These are phyloP conservation scores for Venturia aucupariae DNA, from an alignment of 2,329 filamentous ascomycete species.

Conservation along the genomic window DNA sequence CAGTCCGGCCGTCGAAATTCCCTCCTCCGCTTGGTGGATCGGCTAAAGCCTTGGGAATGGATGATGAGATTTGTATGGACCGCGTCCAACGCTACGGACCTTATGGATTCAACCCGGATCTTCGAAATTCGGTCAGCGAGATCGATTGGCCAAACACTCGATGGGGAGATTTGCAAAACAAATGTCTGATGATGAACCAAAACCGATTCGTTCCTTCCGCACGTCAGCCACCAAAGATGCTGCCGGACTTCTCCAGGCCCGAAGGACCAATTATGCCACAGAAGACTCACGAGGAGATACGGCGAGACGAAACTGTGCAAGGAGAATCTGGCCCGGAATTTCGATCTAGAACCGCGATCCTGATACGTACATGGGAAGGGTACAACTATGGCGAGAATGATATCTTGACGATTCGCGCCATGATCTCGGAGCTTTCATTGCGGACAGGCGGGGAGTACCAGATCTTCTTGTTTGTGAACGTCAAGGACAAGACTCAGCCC, in stretches of 20 bases:
- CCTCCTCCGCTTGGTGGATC: slow-evolving; percentile 55
- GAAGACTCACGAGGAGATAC: slow-evolving; percentile 20
- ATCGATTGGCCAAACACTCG: slow-evolving; percentile 55
- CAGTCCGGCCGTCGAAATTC: slow-evolving; percentile 48
- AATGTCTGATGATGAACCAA: slow-evolving; percentile 57
- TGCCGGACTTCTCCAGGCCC: slow-evolving; percentile 12
- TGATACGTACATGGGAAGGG: slow-evolving; percentile 39
- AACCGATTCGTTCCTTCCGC: slow-evolving; percentile 44
- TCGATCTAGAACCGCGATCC: slow-evolving; percentile 35
- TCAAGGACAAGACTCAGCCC: slow-evolving; percentile 44
- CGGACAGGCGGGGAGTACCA: slow-evolving; percentile 40
- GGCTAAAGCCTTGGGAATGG: slow-evolving; percentile 50
- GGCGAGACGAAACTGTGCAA: slow-evolving; percentile 20
- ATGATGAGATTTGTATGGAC: slow-evolving; percentile 57
- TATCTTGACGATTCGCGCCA: slow-evolving; percentile 35
- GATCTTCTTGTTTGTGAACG: slow-evolving; percentile 39
- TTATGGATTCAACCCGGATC: slow-evolving; percentile 45
- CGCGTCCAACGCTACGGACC: slow-evolving; percentile 37
- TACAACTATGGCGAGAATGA: slow-evolving; percentile 40
- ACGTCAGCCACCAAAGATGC: slow-evolving; percentile 23
- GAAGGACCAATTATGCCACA: slow-evolving; percentile 4
- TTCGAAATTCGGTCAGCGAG: slow-evolving; percentile 39
- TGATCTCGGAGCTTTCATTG: slow-evolving; percentile 37
- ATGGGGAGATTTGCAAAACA: slow-evolving; percentile 62
- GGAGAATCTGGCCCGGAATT: slow-evolving; percentile 18